Base-by-base conservation (phyloP, 2,329 filamentous ascomycete genomes). In the Colletotrichum aenigma region DNA sequence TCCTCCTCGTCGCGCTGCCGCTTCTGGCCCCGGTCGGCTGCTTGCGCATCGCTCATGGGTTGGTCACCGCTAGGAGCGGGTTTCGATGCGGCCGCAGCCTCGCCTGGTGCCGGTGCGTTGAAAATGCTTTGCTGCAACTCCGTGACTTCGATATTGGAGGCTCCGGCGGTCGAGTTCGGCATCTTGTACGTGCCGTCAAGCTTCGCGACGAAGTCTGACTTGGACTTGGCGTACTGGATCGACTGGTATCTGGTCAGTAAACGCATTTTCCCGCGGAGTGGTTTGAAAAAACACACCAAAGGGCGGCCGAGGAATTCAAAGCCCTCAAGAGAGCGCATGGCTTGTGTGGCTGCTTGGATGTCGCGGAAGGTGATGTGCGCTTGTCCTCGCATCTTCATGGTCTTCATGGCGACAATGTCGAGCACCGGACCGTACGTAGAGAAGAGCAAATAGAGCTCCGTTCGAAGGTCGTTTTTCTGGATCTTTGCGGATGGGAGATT, bases 361-460 rank as follows among this genome's bases (percentile, higher is more conserved):
- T 99, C 96, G 74, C 95, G 92, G 84, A 96, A 98, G 16, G 97
- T 94, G 76, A 99, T 88, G 82, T 98, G 97, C 77, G 97, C 97
- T 86, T 99, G 97, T 4, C 97, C 97, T 66, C 97, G 94, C 96
- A 98, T 98, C 86, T 95, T 95, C 84, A 90, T 89, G 2, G 95
- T 98, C 87, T 96, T 97, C 80, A 98, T 89, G 34, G 95, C 95
- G 65, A 98, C 94, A 24, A 99, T 92, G 83, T 99, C 97, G 74
- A 99, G 91, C 18, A 99, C 94, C 1, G 95, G 93, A 55, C 97
- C 97, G 83, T 98, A 98, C 16, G 96, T 98, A 13, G 96, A 95
- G 84, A 98, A 98, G 15, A 98, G 91, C 84, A 96, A 94, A 87
- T 99, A 99, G 34, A 99, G 90, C 7, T 94, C 94, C 61, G 95